Base-by-base conservation (phyloP, 345 rosid genomes). In the Viola odorata region DNA sequence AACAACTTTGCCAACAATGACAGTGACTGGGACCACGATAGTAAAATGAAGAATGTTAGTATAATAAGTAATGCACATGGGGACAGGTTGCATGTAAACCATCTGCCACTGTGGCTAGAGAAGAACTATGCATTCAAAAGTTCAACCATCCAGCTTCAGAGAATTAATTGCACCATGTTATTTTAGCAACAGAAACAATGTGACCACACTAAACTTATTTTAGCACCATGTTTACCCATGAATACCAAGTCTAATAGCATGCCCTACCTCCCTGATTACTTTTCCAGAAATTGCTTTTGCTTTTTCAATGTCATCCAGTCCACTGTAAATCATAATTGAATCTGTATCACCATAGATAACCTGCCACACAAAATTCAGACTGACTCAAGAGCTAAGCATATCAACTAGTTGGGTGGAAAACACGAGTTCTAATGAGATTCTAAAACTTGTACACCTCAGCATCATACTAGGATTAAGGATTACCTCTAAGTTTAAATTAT, bases 341-440 rank as follows among this genome's bases (percentile, higher is more conserved):
- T 94, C 99, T 12, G 99, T 94, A 70, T 94, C 99, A 63, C 99
- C 99, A 63, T 94, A 90, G 45, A 94, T 84, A 14, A 94, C 99
- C 97, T 94, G 87, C 53, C 65, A 76, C 41, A 66, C 53, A 56
- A 45, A 78, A 71, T 57, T 75, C 41, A 63, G 73, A 41, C 52
- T 64, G 58, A 37, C 36, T 64, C 45, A 45, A 55, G 55, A 56
- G 23, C 68, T 45, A 12, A 7, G 23, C 38, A 10, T 1, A 16
- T 5, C 5, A 12, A 12, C 32, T 23, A 23, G 32, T 23, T 23
- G 32, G 32, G 32, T 23, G 32, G 32, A 55, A 12, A 65, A 73
- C 38, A 72, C 44, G 47, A 53, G 14, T 37, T 53, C 15, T 12
- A 52, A 38, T 12, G 4, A 45, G 16, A 7, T 0, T 44, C 36